Percentiles rank a stretch among this genome's conserved stretches.
Conservation (phyloP, 805 yeast genomes). For the Cyberlindnera petersonii region DNA sequence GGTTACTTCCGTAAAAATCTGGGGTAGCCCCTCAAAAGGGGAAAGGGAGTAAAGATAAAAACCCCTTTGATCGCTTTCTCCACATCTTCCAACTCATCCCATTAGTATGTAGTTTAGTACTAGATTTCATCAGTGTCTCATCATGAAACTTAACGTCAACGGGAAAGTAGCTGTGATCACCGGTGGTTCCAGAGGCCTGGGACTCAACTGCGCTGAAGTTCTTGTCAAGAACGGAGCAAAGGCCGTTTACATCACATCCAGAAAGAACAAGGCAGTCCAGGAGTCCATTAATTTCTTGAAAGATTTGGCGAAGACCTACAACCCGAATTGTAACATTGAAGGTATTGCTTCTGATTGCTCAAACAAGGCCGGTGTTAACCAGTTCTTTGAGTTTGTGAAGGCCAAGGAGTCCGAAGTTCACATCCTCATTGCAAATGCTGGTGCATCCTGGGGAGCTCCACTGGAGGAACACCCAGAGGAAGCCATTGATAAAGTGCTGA, state of each 20-base stretch:
- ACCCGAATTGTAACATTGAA: conserved; percentile 30
- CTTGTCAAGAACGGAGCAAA: conserved; percentile 59
- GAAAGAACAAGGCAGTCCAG: conserved; percentile 58
- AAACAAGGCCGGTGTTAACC: conserved; percentile 42
- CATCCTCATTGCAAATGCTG: conserved; percentile 72
- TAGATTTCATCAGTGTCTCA: background rate
- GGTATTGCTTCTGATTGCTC: conserved; percentile 59
- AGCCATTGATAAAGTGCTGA: conserved; percentile 60
- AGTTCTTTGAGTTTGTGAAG: conserved; percentile 39
- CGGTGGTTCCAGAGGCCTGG: conserved; percentile 76
- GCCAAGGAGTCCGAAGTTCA: conserved; percentile 44
- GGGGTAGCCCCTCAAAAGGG: too few relatives aligned
- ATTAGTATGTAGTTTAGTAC: too few relatives aligned
- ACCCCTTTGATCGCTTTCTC: background rate
- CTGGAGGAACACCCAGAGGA: conserved; percentile 55
- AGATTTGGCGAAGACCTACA: conserved; percentile 26
- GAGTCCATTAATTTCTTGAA: conserved; percentile 44
- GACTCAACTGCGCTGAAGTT: conserved; percentile 63
- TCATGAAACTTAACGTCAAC: conserved; percentile 37
- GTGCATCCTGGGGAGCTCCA: conserved; percentile 75
- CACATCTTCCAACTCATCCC: background rate
- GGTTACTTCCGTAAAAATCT: conserved; percentile 1
- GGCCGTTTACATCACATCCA: conserved; percentile 57
- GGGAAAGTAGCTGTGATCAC: conserved; percentile 67
- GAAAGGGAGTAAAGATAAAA: background rate